Percentiles rank a stretch among this genome's conserved stretches.
Evolutionary conservation across 129 eudicot species (phyloP).

Genomic region (Rutidosis leptorrhynchoides): DNA sequence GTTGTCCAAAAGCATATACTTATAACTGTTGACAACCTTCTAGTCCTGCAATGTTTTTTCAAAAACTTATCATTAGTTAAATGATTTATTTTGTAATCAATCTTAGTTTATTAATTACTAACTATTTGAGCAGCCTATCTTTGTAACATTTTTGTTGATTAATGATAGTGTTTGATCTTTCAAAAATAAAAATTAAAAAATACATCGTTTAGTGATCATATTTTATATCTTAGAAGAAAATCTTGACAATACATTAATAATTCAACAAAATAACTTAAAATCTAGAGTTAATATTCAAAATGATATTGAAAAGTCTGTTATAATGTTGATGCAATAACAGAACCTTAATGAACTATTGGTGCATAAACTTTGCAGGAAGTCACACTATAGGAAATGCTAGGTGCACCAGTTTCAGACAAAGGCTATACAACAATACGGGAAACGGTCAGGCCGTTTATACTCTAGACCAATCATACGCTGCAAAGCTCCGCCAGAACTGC

Average conservation of each 20-base stretch:
- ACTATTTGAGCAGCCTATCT: too few relatives aligned
- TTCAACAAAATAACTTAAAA: too few relatives aligned
- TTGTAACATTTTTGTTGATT: too few relatives aligned
- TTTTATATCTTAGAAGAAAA: neutral
- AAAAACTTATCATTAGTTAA: neutral
- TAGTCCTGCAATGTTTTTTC: too few relatives aligned
- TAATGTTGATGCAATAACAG: neutral
- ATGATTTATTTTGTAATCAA: too few relatives aligned
- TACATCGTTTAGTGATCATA: neutral
- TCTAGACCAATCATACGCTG: conserved; percentile 4
- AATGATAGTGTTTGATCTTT: too few relatives aligned
- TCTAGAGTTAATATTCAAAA: too few relatives aligned
- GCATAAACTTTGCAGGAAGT: conserved; percentile 7
- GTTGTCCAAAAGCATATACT: neutral
- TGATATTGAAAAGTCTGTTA: neutral
- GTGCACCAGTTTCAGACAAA: conserved; percentile 73
- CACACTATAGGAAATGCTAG: conserved; percentile 24
- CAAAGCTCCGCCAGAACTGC: conserved; percentile 4
- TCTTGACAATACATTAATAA: neutral
- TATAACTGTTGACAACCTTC: neutral
- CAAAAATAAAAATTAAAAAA: too few relatives aligned
- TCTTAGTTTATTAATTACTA: neutral
- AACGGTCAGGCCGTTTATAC: conserved; percentile 5
- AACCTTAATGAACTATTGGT: neutral
- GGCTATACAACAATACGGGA: conserved; percentile 37